Evolutionary conservation across 1,284 basidiomycete species (phyloP).

Genomic region (Melampsora larici-populina): DNA sequence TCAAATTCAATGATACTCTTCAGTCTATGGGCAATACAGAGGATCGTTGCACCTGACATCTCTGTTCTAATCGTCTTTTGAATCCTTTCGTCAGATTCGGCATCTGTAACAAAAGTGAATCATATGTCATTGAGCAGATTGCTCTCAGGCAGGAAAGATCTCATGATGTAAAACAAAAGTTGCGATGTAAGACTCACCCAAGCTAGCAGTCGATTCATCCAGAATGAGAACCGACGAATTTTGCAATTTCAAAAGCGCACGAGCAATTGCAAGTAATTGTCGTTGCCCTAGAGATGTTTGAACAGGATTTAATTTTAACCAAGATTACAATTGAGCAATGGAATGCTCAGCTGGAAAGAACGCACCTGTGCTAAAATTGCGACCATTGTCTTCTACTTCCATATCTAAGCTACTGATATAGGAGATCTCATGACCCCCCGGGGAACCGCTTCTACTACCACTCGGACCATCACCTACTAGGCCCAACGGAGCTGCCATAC

Average conservation of each 20-base stretch:
- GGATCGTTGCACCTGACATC: conserved; percentile 64
- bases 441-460: conserved; percentile 45
- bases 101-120: background rate
- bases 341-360: background rate
- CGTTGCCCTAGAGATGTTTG: conserved; percentile 46
- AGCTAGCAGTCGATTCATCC: conserved; percentile 49
- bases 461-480: conserved; percentile 18
- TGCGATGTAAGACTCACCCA: background rate
- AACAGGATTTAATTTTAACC: background rate
- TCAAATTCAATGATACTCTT: conserved; percentile 65
- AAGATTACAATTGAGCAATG: background rate
- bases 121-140: no score
- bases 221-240: conserved; percentile 51
- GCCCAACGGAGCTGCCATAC: conserved; percentile 20
- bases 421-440: background rate
- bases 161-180: background rate
- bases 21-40: conserved; percentile 61
- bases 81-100: conserved; percentile 52
- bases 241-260: conserved; percentile 53
- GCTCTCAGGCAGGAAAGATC: background rate
- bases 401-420: conserved; percentile 51
- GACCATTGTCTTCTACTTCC: conserved; percentile 52
- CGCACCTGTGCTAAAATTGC: conserved; percentile 51
- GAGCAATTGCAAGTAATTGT: conserved; percentile 53
- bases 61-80: conserved; percentile 71